Base-by-base conservation (phyloP, 106 monocot species). In the Apostasia ramifera region DNA sequence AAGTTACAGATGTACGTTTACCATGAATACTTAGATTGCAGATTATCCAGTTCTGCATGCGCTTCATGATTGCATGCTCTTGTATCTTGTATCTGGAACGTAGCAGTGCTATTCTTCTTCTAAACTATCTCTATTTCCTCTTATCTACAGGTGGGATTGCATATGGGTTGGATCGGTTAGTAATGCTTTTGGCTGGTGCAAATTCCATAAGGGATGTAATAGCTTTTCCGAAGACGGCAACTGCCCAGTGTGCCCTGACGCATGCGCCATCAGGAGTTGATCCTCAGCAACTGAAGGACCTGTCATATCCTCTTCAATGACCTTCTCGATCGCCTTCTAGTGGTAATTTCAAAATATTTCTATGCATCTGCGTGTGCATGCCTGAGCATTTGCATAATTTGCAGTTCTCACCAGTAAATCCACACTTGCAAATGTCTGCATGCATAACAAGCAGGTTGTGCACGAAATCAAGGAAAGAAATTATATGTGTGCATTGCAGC, bases 161-260 rank as follows among this genome's bases (percentile, higher is more conserved):
- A 41, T 98, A 77, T 76, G 97, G 97, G 9, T 78, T 98, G 74
- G 97, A 98, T 71, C 80, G 97, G 0, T 61, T 98, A 52, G 87
- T 98, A 38, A 98, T 98, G 92, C 92, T 98, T 66, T 76, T 98
- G 62, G 80, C 92, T 38, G 87, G 89, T 73, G 89, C 86, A 43
- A 90, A 43, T 83, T 98, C 97, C 39, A 97, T 97, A 40, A 82
- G 97, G 53, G 97, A 97, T 76, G 97, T 97, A 6, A 97, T 97
- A 66, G 92, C 97, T 70, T 97, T 97, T 71, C 97, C 97, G 12
- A 97, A 97, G 71, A 97, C 97, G 2, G 90, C 92, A 41, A 87
- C 97, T 41, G 86, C 97, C 26, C 97, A 98, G 52, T 98, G 97
- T 64, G 89, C 87, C 14, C 82, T 98, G 38, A 98, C 95, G n/a